phyloP scores from a whole-genome alignment of 345 rosid species.

The Mangifera indica region DNA sequence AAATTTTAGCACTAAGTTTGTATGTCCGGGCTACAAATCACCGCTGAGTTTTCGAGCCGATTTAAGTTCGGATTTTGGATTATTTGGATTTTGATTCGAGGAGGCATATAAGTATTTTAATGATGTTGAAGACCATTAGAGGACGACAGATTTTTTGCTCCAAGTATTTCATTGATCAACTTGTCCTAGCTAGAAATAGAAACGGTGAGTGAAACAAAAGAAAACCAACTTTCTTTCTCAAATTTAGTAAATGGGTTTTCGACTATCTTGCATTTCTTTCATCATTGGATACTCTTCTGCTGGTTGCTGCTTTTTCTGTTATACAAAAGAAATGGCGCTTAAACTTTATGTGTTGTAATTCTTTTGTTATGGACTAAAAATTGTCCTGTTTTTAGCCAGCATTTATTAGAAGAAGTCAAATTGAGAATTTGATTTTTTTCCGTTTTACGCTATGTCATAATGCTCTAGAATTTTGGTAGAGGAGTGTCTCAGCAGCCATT shows the following conservation, averaged over 20 bases:
- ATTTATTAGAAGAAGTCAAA: background rate
- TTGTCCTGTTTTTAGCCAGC: background rate
- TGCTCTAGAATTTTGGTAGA: too few relatives aligned
- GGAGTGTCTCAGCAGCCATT: too few relatives aligned
- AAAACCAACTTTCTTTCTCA: background rate
- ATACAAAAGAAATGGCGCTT: too few relatives aligned
- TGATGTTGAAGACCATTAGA: slow-evolving; percentile 18
- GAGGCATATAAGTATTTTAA: background rate
- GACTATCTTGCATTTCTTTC: background rate
- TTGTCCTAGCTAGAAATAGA: slow-evolving; percentile 2
- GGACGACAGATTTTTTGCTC: background rate
- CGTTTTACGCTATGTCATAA: too few relatives aligned
- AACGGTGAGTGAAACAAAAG: background rate
- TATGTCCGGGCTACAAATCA: too few relatives aligned
- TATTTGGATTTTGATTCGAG: background rate
- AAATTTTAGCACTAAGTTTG: too few relatives aligned
- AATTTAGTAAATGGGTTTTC: background rate
- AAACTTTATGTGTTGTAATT: too few relatives aligned
- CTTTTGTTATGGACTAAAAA: too few relatives aligned
- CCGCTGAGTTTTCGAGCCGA: too few relatives aligned
- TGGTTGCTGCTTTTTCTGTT: background rate
- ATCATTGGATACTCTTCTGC: background rate
- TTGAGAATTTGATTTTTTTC: background rate
- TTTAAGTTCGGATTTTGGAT: too few relatives aligned
- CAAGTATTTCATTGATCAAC: background rate